A percentile compares a stretch with the other conserved stretches of the same genome.
These are phyloP conservation scores for Talaromyces nanjingensis DNA, from an alignment of 495 filamentous ascomycete species.

Conservation along the genomic window DNA sequence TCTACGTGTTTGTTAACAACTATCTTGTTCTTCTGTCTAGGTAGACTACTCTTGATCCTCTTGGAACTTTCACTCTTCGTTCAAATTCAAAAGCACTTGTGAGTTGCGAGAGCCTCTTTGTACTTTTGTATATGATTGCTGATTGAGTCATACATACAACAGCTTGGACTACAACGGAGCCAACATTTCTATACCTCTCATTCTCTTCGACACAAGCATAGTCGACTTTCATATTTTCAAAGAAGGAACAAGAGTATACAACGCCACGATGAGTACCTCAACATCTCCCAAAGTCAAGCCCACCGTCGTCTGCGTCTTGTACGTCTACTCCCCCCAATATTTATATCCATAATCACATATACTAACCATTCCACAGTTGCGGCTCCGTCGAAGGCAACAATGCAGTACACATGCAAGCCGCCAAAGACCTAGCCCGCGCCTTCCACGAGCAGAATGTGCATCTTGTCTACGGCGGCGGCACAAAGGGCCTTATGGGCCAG, in stretches of 20 bases:
- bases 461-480: conserved; percentile 93
- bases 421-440: conserved; percentile 64
- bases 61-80: no score
- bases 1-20: not conserved
- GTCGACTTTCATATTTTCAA: not conserved
- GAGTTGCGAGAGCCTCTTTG: not conserved
- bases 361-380: conserved; percentile 45
- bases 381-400: conserved; percentile 65
- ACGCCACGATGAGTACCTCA: not conserved
- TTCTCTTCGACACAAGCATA: not conserved
- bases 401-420: conserved; percentile 64
- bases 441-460: conserved; percentile 68
- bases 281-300: conserved; percentile 22
- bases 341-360: not conserved
- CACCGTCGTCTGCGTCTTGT: conserved; percentile 76
- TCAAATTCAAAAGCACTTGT: no score
- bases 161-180: not conserved
- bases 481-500: conserved; percentile 91
- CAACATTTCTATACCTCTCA: not conserved
- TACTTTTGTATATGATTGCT: not conserved
- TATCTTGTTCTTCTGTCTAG: not conserved
- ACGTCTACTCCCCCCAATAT: conserved; percentile 26
- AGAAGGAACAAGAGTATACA: not conserved
- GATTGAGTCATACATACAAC: not conserved
- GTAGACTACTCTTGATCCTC: not conserved